Evolutionary conservation across 164 flowering plant species (phyloP).

Genomic region (Vitis rupestris): DNA sequence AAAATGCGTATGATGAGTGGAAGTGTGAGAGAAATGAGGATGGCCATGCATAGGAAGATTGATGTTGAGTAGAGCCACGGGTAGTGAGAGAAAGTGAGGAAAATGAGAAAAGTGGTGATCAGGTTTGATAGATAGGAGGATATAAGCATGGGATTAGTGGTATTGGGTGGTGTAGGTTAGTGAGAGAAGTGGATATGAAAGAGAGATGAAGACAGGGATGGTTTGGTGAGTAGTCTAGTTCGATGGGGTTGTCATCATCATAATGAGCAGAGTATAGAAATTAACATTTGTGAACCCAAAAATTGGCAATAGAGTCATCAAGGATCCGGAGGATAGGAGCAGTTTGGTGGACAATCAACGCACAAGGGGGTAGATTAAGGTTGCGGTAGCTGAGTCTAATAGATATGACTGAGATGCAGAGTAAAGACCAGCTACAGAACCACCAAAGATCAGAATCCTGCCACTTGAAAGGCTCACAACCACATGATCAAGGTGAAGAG

Average conservation of each 20-base stretch:
- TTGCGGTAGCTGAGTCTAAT: conserved; percentile 61
- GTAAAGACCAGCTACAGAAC: conserved; percentile 94
- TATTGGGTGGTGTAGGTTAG: too few species aligned
- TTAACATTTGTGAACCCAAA: conserved; percentile 76
- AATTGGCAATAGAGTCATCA: conserved; percentile 85
- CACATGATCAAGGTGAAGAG: conserved; percentile 90
- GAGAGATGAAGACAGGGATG: conserved; percentile 52
- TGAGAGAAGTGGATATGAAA: conserved; percentile 11
- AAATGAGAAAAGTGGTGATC: too few species aligned
- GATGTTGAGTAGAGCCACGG: too few species aligned
- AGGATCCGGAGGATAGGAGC: conserved; percentile 80
- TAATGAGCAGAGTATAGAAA: conserved; percentile 70
- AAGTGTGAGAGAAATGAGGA: too few species aligned
- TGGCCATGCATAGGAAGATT: too few species aligned
- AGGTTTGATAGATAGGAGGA: too few species aligned
- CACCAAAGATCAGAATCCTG: conserved; percentile 86
- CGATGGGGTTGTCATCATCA: conserved; percentile 74
- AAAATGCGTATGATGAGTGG: too few species aligned
- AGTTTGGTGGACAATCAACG: conserved; percentile 32
- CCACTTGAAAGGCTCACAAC: conserved; percentile 95
- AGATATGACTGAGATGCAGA: conserved; percentile 87
- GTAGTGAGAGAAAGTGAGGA: too few species aligned
- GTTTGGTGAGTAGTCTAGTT: conserved; percentile 38
- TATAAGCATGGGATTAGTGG: too few species aligned
- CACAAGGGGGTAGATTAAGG: conserved; percentile 29